phyloP scores from a whole-genome alignment of 169 alveolate genomes.

The Cyclospora cayetanensis region DNA sequence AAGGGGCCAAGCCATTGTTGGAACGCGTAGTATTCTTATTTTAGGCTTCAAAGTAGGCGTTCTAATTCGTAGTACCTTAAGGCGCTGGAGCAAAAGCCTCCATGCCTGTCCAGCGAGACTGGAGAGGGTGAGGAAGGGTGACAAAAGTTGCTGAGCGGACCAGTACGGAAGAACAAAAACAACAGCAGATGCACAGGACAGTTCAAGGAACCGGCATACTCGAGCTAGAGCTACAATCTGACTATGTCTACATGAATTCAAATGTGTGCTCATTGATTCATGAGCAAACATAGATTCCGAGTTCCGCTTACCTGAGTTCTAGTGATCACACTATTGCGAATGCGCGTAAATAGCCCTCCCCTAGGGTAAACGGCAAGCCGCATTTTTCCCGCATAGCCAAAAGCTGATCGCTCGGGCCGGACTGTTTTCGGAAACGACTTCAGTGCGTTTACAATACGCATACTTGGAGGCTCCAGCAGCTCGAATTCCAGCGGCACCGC shows the following conservation, averaged over 20 bases:
- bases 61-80: neutral
- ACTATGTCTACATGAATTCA: too few species aligned
- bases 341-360: constrained; percentile 25
- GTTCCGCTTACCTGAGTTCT: constrained; percentile 14
- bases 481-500: constrained; percentile 57
- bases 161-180: too few species aligned
- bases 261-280: too few species aligned
- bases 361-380: neutral
- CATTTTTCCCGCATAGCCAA: constrained; percentile 19
- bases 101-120: constrained; percentile 45
- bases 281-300: too few species aligned
- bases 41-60: too few species aligned
- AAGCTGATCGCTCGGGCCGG: constrained; percentile 33
- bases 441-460: neutral
- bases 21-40: too few species aligned
- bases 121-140: constrained; percentile 44
- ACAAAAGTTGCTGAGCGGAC: constrained; percentile 23
- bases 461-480: constrained; percentile 16
- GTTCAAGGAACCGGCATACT: too few species aligned
- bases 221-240: too few species aligned
- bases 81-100: constrained; percentile 21
- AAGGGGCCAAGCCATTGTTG: too few species aligned
- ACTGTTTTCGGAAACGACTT: constrained; percentile 16
- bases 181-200: too few species aligned
- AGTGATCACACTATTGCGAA: neutral